Percentiles rank a stretch among this genome's conserved stretches.
Evolutionary conservation across 108 stramenopile species (phyloP).

Genomic region (Pseudonitzschia multiseries): DNA sequence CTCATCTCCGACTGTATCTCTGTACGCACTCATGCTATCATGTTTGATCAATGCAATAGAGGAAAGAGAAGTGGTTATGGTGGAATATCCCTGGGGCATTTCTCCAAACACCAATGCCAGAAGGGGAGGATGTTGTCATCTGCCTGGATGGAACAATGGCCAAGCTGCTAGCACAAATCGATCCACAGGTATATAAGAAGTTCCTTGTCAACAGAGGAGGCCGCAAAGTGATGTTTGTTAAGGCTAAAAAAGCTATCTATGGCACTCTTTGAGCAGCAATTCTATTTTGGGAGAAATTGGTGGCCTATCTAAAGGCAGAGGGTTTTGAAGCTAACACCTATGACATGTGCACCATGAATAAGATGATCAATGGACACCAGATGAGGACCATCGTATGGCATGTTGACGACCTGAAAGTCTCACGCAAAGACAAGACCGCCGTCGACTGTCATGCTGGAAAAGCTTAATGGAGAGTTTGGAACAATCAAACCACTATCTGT

Average conservation of each 20-base stretch:
- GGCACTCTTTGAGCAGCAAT: not conserved
- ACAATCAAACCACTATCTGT: too few species aligned
- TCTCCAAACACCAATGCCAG: not conserved
- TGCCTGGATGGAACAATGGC: not conserved
- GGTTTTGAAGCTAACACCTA: not conserved
- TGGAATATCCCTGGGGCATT: not conserved
- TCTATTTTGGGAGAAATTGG: not conserved
- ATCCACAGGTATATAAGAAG: not conserved
- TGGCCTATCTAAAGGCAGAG: not conserved
- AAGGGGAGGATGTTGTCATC: not conserved
- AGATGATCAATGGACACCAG: too few species aligned
- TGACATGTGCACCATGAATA: too few species aligned
- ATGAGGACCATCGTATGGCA: too few species aligned
- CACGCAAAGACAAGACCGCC: too few species aligned
- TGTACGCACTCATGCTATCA: not conserved
- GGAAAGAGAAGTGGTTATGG: not conserved
- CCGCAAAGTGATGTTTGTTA: not conserved
- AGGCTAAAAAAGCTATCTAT: not conserved
- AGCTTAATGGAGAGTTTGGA: too few species aligned
- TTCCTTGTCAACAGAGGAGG: not conserved
- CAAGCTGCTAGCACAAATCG: not conserved
- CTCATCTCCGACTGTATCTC: not conserved
- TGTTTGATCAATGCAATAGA: not conserved
- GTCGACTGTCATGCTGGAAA: too few species aligned
- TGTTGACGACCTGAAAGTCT: too few species aligned